Evolutionary conservation across 2,329 filamentous ascomycete species (phyloP).

Genomic region (Epichloe glyceriae): DNA sequence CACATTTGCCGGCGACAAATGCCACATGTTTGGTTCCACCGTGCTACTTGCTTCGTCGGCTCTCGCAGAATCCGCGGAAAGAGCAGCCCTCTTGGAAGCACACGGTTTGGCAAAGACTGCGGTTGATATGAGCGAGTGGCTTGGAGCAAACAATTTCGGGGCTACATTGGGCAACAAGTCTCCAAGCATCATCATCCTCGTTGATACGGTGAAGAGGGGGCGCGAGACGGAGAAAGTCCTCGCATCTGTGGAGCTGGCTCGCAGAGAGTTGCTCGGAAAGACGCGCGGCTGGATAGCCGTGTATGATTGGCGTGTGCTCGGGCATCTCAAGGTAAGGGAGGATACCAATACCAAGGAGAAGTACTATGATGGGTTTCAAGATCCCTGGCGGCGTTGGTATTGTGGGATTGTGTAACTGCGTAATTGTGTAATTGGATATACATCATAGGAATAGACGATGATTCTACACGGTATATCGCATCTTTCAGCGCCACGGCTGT

Average conservation of each 20-base stretch:
- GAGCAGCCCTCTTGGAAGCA: constrained; percentile 23
- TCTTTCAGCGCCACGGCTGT: not conserved
- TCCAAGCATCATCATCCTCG: constrained; percentile 18
- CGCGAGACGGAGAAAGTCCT: constrained; percentile 21
- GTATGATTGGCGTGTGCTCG: constrained; percentile 35
- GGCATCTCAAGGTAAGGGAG: constrained; percentile 27
- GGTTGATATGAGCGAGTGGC: constrained; percentile 24
- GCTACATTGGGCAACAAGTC: not conserved
- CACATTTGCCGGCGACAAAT: constrained; percentile 19
- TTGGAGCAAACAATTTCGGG: constrained; percentile 6
- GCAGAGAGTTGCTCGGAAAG: constrained; percentile 15
- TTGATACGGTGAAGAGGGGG: constrained; percentile 24
- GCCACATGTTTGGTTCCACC: constrained; percentile 22
- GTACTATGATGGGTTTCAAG: constrained; percentile 21
- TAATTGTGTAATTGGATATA: no score
- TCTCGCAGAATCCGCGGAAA: constrained; percentile 21
- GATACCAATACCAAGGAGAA: constrained; percentile 16
- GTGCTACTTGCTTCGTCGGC: constrained; percentile 32
- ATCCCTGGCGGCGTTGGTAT: constrained; percentile 32
- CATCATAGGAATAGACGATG: no score
- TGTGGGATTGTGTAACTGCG: constrained; percentile 25
- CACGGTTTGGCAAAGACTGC: constrained; percentile 29
- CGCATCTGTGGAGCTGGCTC: constrained; percentile 17
- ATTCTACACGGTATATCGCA: no score
- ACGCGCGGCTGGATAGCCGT: constrained; percentile 26